A percentile compares a stretch with the other conserved stretches of the same genome.
These are phyloP conservation scores for Ustilago trichophora DNA, from an alignment of 1,284 basidiomycete species.

Conservation along the genomic window DNA sequence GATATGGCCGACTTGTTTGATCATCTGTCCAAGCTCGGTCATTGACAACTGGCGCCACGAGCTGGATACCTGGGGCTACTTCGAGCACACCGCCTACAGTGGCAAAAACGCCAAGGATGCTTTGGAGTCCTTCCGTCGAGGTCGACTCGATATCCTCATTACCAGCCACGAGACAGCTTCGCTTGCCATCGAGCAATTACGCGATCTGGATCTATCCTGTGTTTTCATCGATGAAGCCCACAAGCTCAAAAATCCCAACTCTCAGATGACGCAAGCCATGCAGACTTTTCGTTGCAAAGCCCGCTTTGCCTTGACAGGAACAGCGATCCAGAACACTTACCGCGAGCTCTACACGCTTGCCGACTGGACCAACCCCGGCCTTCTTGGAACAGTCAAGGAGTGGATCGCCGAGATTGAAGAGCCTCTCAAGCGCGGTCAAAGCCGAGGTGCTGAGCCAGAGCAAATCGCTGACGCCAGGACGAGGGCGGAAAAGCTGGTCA, in stretches of 20 bases:
- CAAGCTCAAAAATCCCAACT: conserved; percentile 76
- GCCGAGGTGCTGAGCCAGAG: conserved; percentile 72
- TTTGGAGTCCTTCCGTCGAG: conserved; percentile 72
- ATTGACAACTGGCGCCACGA: conserved; percentile 83
- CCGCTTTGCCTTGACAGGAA: conserved; percentile 81
- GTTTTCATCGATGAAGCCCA: conserved; percentile 82
- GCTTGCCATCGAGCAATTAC: conserved; percentile 76
- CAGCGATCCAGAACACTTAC: conserved; percentile 85
- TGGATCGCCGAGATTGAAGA: conserved; percentile 42
- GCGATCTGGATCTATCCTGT: conserved; percentile 71
- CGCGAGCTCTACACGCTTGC: conserved; percentile 78
- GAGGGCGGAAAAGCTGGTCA: conserved; percentile 70
- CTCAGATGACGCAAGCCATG: conserved; percentile 74
- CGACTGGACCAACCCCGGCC: conserved; percentile 50
- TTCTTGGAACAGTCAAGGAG: conserved; percentile 34
- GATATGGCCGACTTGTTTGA: conserved; percentile 76
- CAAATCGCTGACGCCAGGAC: conserved; percentile 71
- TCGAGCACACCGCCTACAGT: conserved; percentile 33
- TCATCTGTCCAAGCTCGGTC: conserved; percentile 81
- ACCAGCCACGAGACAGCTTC: conserved; percentile 34
- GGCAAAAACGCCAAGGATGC: conserved; percentile 17
- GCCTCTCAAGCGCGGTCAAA: conserved; percentile 75
- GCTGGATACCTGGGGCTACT: conserved; percentile 73
- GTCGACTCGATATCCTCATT: conserved; percentile 74
- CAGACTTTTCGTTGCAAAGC: conserved; percentile 73